These are phyloP conservation scores for Tetrapisispora fleetii DNA, from an alignment of 805 yeast genomes.

Conservation along the genomic window DNA sequence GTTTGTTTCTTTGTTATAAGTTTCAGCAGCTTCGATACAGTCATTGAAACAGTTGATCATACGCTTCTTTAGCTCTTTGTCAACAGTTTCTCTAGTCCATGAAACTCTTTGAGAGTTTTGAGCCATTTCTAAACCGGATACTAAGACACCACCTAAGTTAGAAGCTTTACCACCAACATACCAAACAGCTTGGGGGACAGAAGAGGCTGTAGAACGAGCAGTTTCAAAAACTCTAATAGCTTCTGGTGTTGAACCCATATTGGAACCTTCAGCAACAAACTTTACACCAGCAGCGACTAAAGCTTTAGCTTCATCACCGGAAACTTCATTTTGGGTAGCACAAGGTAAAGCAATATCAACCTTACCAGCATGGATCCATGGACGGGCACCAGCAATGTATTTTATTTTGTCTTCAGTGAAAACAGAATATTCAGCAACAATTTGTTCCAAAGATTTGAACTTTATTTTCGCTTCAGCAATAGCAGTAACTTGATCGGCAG, in stretches of 20 bases:
- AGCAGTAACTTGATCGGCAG: conserved; percentile 66
- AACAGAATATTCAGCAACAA: conserved; percentile 45
- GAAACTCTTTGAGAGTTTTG: conserved; percentile 91
- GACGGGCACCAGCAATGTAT: conserved; percentile 89
- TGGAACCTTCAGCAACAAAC: conserved; percentile 97
- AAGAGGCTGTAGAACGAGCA: conserved; percentile 42
- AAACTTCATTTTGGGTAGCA: conserved; percentile 97
- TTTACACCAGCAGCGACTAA: conserved; percentile 85
- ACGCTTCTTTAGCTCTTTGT: conserved; percentile 77
- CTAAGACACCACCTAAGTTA: conserved; percentile 99
- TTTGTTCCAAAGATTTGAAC: conserved; percentile 65
- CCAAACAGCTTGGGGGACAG: conserved; percentile 59
- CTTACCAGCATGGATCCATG: conserved; percentile 87
- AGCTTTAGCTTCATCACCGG: conserved; percentile 94
- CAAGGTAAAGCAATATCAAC: conserved; percentile 95
- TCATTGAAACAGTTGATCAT: conserved; percentile 89
- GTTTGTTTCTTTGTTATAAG: conserved; percentile 58
- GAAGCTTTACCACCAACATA: conserved; percentile 99
- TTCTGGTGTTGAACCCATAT: conserved; percentile 98
- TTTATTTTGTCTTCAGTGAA: conserved; percentile 53
- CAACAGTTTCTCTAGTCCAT: conserved; percentile 93
- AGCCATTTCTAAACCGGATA: conserved; percentile 98
- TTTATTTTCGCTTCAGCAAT: conserved; percentile 71
- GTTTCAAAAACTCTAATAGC: conserved; percentile 93
- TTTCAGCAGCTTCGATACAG: conserved; percentile 80